Percentiles rank a stretch among this genome's conserved stretches.
Conservation (phyloP, 2,329 filamentous ascomycete genomes). For the Penicillium sp. region DNA sequence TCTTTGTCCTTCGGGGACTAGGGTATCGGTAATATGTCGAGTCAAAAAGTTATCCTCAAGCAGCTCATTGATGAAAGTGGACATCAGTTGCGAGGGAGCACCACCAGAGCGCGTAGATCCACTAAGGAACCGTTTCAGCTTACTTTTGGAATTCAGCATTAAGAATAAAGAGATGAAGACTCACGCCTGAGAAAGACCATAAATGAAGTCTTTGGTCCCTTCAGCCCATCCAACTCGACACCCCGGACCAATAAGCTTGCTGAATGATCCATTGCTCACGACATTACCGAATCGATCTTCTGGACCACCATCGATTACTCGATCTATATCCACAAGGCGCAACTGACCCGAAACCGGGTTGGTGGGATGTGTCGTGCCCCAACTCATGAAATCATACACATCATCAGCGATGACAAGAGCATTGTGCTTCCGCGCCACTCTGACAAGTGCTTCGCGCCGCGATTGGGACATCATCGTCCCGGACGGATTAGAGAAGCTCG, state of each 20-base stretch:
- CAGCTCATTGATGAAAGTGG: constrained; percentile 54
- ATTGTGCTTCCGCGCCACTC: constrained; percentile 69
- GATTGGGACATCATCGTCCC: constrained; percentile 12
- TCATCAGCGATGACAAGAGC: constrained; percentile 79
- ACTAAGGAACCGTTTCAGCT: constrained; percentile 7
- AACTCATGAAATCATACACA: constrained; percentile 86
- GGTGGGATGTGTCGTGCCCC: constrained; percentile 40
- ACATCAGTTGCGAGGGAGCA: constrained; percentile 55
- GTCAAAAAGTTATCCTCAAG: constrained; percentile 51
- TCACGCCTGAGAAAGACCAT: constrained; percentile 55
- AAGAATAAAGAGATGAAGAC: constrained; percentile 25
- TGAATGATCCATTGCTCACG: constrained; percentile 80
- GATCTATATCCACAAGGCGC: constrained; percentile 72
- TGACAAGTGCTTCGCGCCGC: constrained; percentile 64
- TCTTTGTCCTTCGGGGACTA: constrained; percentile 29
- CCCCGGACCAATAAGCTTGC: constrained; percentile 78
- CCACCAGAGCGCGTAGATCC: constrained; percentile 50
- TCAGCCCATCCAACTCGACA: constrained; percentile 81
- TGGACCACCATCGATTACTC: constrained; percentile 57
- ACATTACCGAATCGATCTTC: constrained; percentile 68
- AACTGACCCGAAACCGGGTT: constrained; percentile 47
- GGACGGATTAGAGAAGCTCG: constrained; percentile 22
- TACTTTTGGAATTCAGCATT: constrained; percentile 4
- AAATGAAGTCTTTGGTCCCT: constrained; percentile 58
- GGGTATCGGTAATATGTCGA: constrained; percentile 48